phyloP scores from a whole-genome alignment of 352 stramenopile genomes.

The Globisporangium spiculum region DNA sequence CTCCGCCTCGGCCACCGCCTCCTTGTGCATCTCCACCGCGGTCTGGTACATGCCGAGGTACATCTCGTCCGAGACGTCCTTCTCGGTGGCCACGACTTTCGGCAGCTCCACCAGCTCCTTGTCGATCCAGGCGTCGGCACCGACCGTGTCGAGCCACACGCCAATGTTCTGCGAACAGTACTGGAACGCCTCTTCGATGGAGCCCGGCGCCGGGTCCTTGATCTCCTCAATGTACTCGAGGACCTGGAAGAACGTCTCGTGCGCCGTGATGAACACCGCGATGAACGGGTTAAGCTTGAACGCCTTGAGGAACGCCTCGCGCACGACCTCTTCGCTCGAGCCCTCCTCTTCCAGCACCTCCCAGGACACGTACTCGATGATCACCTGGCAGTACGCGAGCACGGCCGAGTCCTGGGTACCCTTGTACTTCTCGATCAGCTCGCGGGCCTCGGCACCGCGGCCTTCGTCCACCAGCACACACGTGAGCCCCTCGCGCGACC shows the following conservation, averaged over 20 bases:
- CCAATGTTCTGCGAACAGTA: constrained; percentile 81
- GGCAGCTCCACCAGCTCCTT: constrained; percentile 70
- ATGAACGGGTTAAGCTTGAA: constrained; percentile 82
- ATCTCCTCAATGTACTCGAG: constrained; percentile 87
- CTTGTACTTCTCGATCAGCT: constrained; percentile 60
- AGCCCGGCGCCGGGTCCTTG: constrained; percentile 56
- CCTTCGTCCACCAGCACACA: constrained; percentile 83
- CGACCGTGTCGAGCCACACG: constrained; percentile 84
- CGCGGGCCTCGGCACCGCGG: constrained; percentile 63
- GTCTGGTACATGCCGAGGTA: constrained; percentile 87
- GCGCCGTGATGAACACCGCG: constrained; percentile 70
- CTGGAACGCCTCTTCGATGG: constrained; percentile 82
- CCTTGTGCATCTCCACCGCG: constrained; percentile 84
- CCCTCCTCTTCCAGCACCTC: constrained; percentile 82
- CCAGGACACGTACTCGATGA: constrained; percentile 88
- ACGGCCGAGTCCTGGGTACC: constrained; percentile 50
- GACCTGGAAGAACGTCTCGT: constrained; percentile 79
- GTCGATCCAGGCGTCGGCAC: constrained; percentile 74
- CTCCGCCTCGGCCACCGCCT: constrained; percentile 42
- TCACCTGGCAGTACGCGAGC: constrained; percentile 79
- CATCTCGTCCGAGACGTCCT: constrained; percentile 72
- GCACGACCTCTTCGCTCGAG: constrained; percentile 76
- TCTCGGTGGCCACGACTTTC: constrained; percentile 42
- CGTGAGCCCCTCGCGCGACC: constrained; percentile 63
- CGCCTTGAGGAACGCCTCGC: constrained; percentile 61